Base-by-base conservation (phyloP, 2,329 filamentous ascomycete species). In the Diaporthe sp. region DNA sequence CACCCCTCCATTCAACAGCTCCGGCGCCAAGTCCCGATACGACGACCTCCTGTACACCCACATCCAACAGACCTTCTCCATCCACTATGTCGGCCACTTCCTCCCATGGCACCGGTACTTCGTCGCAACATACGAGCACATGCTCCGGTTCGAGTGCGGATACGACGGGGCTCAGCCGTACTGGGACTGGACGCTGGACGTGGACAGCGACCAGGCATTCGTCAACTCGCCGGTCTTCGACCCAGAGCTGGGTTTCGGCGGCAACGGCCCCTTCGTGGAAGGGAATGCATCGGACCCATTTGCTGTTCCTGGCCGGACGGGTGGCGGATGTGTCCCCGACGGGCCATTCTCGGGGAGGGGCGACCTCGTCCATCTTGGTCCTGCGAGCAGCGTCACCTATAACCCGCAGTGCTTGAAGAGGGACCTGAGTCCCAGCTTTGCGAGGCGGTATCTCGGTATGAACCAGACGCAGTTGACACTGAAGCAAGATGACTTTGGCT, bases 21-120 rank as follows among this genome's bases (percentile, higher is more conserved):
- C 30, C 1, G 30, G 61, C 61, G 30, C 27, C 30, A 51, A n/a
- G 13, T 51, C 30, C 44, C 32, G 30, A n/a, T 51, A 27, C 44
- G 30, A 19, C 44, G 44, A 51, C 63, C 44, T 51, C 44, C 22
- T 22, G 1, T 27, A 27, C 27, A 68, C 32, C n/a, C 47, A 37
- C 63, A 68, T 39, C 32, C 47, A 53, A 35, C n/a, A 68, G 30
- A 68, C 44, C 22, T 22, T 51, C 32, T 35, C 30, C 22, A 37
- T 39, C 63, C 32, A 39, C 47, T 30, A 30, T 17, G 47, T 53
- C 8, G 47, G 32, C 15, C 44, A 30, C 75, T 78, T 63, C 69
- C 80, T 82, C 58, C 76, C 78, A 3, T 79, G 79, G n/a, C 81
- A 83, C 75, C 78, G 78, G 66, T 80, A 81, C 58, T 82, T 80